Percentiles rank a stretch among this genome's conserved stretches.
Conservation (phyloP, 2,329 filamentous ascomycete genomes). For the Stachybotrys elegans region DNA sequence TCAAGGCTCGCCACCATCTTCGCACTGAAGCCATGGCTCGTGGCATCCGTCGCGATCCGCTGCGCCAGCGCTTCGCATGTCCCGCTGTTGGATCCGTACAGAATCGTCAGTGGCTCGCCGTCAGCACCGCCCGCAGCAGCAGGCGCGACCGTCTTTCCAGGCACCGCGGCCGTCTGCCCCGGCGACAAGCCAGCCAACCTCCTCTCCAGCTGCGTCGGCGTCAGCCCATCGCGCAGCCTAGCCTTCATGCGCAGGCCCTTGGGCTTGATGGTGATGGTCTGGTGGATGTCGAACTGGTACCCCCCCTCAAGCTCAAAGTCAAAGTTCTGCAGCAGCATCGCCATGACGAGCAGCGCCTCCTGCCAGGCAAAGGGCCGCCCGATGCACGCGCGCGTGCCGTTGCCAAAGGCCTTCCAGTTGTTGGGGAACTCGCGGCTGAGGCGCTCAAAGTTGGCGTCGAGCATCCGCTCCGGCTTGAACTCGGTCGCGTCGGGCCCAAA, state of each 20-base stretch:
- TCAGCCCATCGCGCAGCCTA: conserved; percentile 37
- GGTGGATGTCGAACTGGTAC: conserved; percentile 47
- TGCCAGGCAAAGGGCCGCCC: conserved; percentile 51
- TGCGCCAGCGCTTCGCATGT: conserved; percentile 64
- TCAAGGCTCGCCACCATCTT: conserved; percentile 49
- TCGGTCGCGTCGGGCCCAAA: conserved; percentile 52
- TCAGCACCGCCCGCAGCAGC: conserved; percentile 11
- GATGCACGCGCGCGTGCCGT: conserved; percentile 46
- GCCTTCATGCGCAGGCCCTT: conserved; percentile 56
- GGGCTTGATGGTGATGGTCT: conserved; percentile 55
- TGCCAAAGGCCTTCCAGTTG: conserved; percentile 49
- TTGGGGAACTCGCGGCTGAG: conserved; percentile 24
- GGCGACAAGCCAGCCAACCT: conserved; percentile 18
- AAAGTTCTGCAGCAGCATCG: conserved; percentile 62
- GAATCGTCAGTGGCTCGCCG: conserved; percentile 44
- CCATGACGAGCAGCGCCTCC: conserved; percentile 39
- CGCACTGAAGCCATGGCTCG: conserved; percentile 49
- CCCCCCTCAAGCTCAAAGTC: conserved; percentile 53
- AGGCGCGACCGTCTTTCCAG: conserved; percentile 10
- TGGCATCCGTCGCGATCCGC: conserved; percentile 50
- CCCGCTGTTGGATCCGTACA: conserved; percentile 65
- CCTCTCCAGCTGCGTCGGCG: conserved; percentile 32
- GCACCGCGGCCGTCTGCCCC: background rate
- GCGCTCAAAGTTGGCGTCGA: conserved; percentile 43
- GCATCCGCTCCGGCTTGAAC: conserved; percentile 58